Evolutionary conservation across 768 basidiomycete species (phyloP).

Genomic region (Erythrobasidium yunnanense): DNA sequence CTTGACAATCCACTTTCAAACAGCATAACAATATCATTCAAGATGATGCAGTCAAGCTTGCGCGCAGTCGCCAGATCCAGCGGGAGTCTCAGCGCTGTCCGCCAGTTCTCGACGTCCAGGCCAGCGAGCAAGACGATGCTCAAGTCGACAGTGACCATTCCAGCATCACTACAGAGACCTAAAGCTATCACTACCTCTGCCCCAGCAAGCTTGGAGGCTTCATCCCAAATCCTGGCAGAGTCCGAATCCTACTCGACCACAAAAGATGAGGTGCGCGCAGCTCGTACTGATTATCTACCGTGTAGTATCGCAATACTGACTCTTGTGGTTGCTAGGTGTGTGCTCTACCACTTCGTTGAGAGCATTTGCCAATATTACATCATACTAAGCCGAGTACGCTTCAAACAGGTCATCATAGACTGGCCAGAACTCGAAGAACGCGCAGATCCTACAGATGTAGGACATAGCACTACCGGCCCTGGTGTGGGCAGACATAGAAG

Average conservation of each 20-base stretch:
- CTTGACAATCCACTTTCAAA: no score
- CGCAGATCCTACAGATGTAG: not conserved
- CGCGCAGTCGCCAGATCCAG: not conserved
- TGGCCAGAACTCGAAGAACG: not conserved
- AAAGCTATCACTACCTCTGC: not conserved
- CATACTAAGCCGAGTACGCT: not conserved
- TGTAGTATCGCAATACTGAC: no score
- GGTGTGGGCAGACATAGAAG: conserved; percentile 46
- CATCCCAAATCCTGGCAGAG: not conserved
- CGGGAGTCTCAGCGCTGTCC: not conserved
- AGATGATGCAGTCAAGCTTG: no score
- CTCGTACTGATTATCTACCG: no score
- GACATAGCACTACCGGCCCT: conserved; percentile 23
- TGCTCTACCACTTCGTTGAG: not conserved
- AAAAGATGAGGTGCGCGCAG: not conserved
- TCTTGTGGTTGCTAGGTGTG: no score
- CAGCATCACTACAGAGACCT: not conserved
- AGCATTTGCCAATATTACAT: not conserved
- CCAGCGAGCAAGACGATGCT: not conserved
- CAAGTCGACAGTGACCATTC: not conserved
- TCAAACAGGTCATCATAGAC: not conserved
- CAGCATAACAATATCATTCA: no score
- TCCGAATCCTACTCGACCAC: not conserved
- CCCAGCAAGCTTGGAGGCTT: not conserved
- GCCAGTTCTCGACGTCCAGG: not conserved